These are phyloP conservation scores for Coemansia pectinata DNA, from an alignment of 192 early-diverging fungal species.

Conservation along the genomic window DNA sequence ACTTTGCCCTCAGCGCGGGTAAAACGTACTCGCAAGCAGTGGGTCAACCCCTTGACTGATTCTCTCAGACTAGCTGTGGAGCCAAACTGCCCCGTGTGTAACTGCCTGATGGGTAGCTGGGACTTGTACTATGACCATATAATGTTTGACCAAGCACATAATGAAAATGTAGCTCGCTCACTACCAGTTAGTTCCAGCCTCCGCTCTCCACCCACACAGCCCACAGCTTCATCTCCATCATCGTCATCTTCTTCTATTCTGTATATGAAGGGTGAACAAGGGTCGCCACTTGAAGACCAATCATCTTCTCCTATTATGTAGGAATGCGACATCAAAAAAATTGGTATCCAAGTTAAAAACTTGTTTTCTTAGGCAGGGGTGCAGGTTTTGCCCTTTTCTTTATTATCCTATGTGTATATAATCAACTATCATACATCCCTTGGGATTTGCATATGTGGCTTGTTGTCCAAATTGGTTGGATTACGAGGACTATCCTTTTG, in stretches of 20 bases:
- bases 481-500: background rate
- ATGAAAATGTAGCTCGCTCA: constrained; percentile 6
- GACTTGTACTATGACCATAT: constrained; percentile 46
- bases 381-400: background rate
- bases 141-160: constrained; percentile 40
- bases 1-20: background rate
- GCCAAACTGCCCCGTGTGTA: constrained; percentile 35
- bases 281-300: background rate
- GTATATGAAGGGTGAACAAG: background rate
- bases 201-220: background rate
- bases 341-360: background rate
- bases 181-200: background rate
- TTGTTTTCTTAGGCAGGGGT: background rate
- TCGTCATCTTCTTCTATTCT: background rate
- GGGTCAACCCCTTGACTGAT: constrained; percentile 17
- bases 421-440: background rate
- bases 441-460: too few relatives aligned
- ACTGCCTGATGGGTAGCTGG: constrained; percentile 36
- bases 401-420: background rate
- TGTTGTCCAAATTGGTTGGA: too few relatives aligned
- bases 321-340: background rate
- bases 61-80: constrained; percentile 13
- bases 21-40: background rate
- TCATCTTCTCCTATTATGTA: background rate
- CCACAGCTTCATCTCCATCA: background rate